Base-by-base conservation (phyloP, 441 rosid species). In the Codiaeum variegatum region DNA sequence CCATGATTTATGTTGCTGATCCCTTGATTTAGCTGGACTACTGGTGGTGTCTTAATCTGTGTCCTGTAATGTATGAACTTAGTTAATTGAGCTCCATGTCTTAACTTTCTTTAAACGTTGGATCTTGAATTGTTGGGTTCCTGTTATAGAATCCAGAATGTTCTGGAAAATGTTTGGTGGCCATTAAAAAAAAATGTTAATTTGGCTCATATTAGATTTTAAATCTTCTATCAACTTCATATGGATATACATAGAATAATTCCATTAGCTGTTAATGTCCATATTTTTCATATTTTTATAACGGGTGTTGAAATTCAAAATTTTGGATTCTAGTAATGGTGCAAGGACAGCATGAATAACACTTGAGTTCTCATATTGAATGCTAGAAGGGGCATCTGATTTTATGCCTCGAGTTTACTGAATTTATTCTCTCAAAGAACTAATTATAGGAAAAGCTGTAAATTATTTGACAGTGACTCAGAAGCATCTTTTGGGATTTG, bases 11-110 rank as follows among this genome's bases (percentile, higher is more conserved):
- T 55, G 13, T 52, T 54, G 40, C 42, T 58, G 16, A 34, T 71
- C 52, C 9, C n/a, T 54, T 34, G 47, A 72, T 51, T 32, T 72
- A 38, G 75, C 40, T 34, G 52, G 10, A 16, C 3, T 72, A 2
- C 29, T 49, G 59, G 26, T 51, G 13, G 24, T 26, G 55, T 16
- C 7, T 9, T 56, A 24, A 58, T 19, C 29, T 70, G 55, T 56
- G 56, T 40, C 32, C 26, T 8, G 1, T 10, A 6, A n/a, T 15
- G 5, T 13, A 28, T 58, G 16, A 51, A 36, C 34, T 54, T 32
- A 23, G 26, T 38, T 54, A 26, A 52, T 28, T 54, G 12, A 38
- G 54, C 26, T 73, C 52, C 52, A 21, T 54, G 16, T 40, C 6
- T 2, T 16, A 29, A 29, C 40, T 42, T 60, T 11, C 28, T 40